phyloP scores from a whole-genome alignment of 2,329 filamentous ascomycete genomes.

The Trematosphaeria pertusa region DNA sequence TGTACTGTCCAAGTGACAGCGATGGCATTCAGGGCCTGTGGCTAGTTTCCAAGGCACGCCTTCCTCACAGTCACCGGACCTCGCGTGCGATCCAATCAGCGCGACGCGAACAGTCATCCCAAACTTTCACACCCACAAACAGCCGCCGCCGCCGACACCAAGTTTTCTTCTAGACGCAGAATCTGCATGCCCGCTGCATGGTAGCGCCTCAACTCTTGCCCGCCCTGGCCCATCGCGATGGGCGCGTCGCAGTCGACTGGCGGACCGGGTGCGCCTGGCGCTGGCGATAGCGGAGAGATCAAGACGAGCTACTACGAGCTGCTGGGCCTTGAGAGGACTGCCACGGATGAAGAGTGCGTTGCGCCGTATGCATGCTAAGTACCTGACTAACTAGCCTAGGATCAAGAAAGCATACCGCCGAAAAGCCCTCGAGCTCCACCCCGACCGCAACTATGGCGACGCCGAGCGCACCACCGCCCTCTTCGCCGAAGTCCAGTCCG shows the following conservation, averaged over 20 bases:
- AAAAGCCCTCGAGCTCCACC: slow-evolving; percentile 92
- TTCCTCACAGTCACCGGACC: too few relatives aligned
- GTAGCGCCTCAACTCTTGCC: slow-evolving; percentile 13
- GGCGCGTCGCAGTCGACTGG: slow-evolving; percentile 56
- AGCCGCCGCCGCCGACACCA: background rate
- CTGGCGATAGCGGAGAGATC: slow-evolving; percentile 36
- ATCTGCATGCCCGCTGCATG: slow-evolving; percentile 10
- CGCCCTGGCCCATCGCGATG: slow-evolving; percentile 41
- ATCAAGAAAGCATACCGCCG: slow-evolving; percentile 92
- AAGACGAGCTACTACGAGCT: slow-evolving; percentile 89
- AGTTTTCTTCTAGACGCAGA: background rate
- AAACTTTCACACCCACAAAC: slow-evolving; percentile 3
- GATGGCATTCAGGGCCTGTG: background rate
- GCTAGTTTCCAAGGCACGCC: background rate
- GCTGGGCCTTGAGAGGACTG: slow-evolving; percentile 73
- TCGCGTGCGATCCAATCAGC: slow-evolving; percentile 2
- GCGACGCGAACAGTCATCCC: slow-evolving; percentile 3
- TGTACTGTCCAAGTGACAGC: slow-evolving; percentile 3
- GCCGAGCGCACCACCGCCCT: slow-evolving; percentile 80
- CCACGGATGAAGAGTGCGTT: slow-evolving; percentile 79
- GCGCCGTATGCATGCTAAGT: too few relatives aligned
- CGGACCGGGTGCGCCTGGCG: slow-evolving; percentile 25
- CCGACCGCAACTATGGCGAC: slow-evolving; percentile 90
- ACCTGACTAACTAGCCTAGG: slow-evolving; percentile 51
- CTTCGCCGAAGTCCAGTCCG: slow-evolving; percentile 91